Base-by-base conservation (phyloP, 1,284 basidiomycete genomes). In the Albatrellus sp. region DNA sequence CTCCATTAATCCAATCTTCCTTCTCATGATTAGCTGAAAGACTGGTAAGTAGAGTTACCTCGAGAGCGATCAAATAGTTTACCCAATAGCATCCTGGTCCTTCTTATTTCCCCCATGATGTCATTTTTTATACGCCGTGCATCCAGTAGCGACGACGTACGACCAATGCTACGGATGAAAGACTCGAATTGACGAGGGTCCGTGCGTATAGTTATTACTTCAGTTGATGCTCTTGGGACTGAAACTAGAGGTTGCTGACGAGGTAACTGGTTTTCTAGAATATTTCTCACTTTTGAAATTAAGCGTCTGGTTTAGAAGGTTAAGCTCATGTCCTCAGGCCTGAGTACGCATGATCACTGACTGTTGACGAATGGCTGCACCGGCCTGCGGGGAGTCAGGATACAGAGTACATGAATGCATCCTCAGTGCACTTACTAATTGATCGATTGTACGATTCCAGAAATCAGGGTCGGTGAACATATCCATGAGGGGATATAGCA, bases 401-500 rank as follows among this genome's bases (percentile, higher is more conserved):
- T 43, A 35, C 29, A 47, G 45, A 14, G 36, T 7, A 24, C 24
- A 24, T 9, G 24, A 13, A 17, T 37, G 29, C 32, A 20, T 37
- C 14, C 37, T 13, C 31, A 10, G 35, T 17, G 42, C 31, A 69
- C 81, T 60, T 61, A 88, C 88, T 62, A 89, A 74, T 64, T 92
- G 83, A 59, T 97, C 92, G 44, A 98, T 87, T 39, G 80, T 75
- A 45, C 80, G 72, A 63, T 98, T 98, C 90, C 92, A 97, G 53
- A 96, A 96, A 61, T 98, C 94, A 13, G 91, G 88, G 58, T 98
- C 93, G 41, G 86, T 75, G 37, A 98, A 58, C 80, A 93, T 87
- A 45, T 97, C 89, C 68, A 97, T 82, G 45, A 94, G 61, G 2
- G 93, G 90, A 55, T 85, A 78, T 29, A 97, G 59, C 5, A 96